Conservation (phyloP, 2,329 filamentous ascomycete species). For the Colletotrichum neosansevieriae region DNA sequence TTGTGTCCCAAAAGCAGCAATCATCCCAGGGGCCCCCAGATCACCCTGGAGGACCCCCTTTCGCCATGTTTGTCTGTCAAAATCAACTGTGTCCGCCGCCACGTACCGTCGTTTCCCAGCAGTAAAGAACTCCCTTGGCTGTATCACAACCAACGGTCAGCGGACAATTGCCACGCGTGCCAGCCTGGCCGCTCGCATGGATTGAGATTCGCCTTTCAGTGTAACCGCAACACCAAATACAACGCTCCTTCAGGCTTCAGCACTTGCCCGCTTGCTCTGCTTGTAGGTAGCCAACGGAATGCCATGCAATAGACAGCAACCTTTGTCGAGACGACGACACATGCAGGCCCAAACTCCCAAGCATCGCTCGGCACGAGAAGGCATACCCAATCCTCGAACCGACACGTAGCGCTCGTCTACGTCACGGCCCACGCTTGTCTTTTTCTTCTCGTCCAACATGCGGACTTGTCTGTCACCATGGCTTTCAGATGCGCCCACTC, state of each 20-base stretch:
- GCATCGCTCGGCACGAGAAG: too few species aligned
- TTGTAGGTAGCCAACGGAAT: too few species aligned
- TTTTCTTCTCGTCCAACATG: too few species aligned
- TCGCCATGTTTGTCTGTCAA: slow-evolving; percentile 27
- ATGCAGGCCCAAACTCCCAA: too few species aligned
- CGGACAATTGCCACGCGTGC: slow-evolving; percentile 22
- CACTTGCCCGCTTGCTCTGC: background rate
- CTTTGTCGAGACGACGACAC: too few species aligned
- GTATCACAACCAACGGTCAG: background rate
- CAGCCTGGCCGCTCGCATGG: slow-evolving; percentile 2
- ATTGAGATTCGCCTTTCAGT: background rate
- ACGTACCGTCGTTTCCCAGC: slow-evolving; percentile 14
- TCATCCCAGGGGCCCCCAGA: background rate
- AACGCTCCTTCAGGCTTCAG: slow-evolving; percentile 2
- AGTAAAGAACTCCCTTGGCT: slow-evolving; percentile 6
- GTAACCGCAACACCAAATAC: background rate
- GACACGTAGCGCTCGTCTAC: too few species aligned
- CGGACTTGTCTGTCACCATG: too few species aligned
- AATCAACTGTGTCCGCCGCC: slow-evolving; percentile 4
- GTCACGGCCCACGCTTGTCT: too few species aligned
- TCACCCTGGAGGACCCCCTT: background rate
- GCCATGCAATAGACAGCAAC: too few species aligned
- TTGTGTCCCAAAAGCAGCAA: slow-evolving; percentile 29
- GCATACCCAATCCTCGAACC: too few species aligned
- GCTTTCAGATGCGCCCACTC: slow-evolving; percentile 17